Evolutionary conservation across 495 filamentous ascomycete genomes (phyloP).

Genomic region (Pyrenula massariospora): DNA sequence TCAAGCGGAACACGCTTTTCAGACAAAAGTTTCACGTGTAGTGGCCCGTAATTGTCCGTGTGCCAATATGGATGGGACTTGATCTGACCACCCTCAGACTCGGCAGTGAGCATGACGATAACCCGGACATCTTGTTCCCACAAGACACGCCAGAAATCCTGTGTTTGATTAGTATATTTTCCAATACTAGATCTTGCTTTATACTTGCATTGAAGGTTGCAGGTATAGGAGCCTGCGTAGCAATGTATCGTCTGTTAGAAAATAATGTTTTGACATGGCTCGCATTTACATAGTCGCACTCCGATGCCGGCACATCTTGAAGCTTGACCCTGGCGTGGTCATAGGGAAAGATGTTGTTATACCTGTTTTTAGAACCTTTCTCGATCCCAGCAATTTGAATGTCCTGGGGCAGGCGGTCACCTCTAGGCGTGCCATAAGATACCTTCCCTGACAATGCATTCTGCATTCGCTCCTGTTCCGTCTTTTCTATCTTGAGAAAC

Average conservation of each 20-base stretch:
- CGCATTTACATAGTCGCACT: conserved; percentile 93
- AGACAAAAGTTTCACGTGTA: conserved; percentile 65
- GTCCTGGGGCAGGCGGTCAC: conserved; percentile 13
- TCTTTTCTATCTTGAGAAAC: conserved; percentile 74
- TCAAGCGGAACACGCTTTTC: conserved; percentile 73
- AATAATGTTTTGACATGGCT: conserved; percentile 68
- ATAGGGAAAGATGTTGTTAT: conserved; percentile 96
- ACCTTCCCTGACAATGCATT: conserved; percentile 64
- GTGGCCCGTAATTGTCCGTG: conserved; percentile 64
- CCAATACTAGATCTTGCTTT: background rate
- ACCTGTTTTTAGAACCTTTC: conserved; percentile 87
- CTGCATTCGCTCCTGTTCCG: conserved; percentile 82
- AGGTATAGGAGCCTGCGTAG: conserved; percentile 86
- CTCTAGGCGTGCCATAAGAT: conserved; percentile 31
- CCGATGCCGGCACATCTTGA: conserved; percentile 52
- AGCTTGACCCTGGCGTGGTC: conserved; percentile 85
- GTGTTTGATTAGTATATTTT: conserved; percentile 12
- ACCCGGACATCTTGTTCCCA: conserved; percentile 96
- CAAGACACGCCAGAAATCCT: conserved; percentile 97
- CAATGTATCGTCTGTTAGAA: conserved; percentile 86
- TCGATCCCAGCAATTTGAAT: conserved; percentile 78
- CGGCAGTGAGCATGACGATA: conserved; percentile 93
- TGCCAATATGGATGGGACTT: conserved; percentile 95
- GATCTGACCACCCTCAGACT: conserved; percentile 83
- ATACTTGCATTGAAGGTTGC: conserved; percentile 76